Evolutionary conservation across 1,284 basidiomycete genomes (phyloP), one percentile per base, ranked within the genome.

Genomic region (Volvariella surrecta): DNA sequence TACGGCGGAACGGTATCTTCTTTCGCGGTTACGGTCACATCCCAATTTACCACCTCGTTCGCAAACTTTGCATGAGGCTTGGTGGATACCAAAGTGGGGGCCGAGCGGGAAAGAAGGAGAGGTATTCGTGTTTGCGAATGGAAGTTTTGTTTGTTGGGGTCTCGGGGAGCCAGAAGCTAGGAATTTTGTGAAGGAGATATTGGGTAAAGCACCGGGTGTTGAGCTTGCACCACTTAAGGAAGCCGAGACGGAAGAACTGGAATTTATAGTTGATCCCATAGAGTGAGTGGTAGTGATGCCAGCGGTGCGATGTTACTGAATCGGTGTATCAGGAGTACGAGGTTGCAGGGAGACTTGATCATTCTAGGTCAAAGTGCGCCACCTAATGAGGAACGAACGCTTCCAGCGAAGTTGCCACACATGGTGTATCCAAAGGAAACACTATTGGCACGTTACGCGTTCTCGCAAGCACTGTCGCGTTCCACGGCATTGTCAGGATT

Each of bases 111-210:
- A 75, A 45, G 71, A 83, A 48, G 89, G 89, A n/a, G 90, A 94
- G 59, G 68, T 91, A 17, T 93, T 92, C 61, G 73, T 93, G 9
- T 94, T 94, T 58, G 73, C 74, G 22, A 89, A 87, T 51, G 90
- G 90, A 1, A 87, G 77, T 51, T 82, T 90, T 48, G 90, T 94
- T 3, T 89, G 82, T 49, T 94, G 90, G 90, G 89, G 89, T 4
- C 59, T 92, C 47, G 75, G 71, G n/a, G 87, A 92, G 60, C 71
- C 72, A n/a, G 86, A 87, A 39, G 89, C 85, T 0, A 66, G 65
- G 43, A 67, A 64, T 43, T 93, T 93, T 57, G 73, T 79, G 22
- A 60, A 63, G 16, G 70, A 87, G 37, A 71, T 90, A 8, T 70
- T 92, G 38, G 59, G 69, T 32, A 67, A 63, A 24, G 66, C 71